Evolutionary conservation across 345 rosid species (phyloP).

Genomic region (Barbarea vulgaris): DNA sequence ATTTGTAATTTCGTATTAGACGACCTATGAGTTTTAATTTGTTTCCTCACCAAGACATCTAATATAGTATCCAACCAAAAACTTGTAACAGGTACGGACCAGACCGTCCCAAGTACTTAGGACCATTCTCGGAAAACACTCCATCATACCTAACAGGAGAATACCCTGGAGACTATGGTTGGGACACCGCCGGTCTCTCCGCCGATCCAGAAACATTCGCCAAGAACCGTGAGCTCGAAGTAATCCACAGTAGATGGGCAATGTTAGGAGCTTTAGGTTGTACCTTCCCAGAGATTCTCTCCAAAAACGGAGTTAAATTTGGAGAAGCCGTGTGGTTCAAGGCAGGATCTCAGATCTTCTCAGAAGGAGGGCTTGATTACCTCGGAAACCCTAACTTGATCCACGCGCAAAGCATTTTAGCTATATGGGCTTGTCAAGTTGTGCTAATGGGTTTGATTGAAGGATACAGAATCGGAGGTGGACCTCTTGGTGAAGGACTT

Average conservation of each 20-base stretch:
- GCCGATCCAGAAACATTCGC: constrained; percentile 60
- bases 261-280: constrained; percentile 55
- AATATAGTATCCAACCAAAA: background rate
- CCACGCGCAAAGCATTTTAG: constrained; percentile 57
- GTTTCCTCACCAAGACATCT: background rate
- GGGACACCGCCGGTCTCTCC: constrained; percentile 57
- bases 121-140: constrained; percentile 52
- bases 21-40: background rate
- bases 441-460: constrained; percentile 52
- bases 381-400: constrained; percentile 51
- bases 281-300: constrained; percentile 54
- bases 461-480: constrained; percentile 56
- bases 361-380: constrained; percentile 50
- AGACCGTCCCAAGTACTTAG: constrained; percentile 52
- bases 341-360: constrained; percentile 53
- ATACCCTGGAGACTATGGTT: constrained; percentile 57
- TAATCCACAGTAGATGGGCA: constrained; percentile 57
- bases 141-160: constrained; percentile 54
- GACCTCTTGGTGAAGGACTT: constrained; percentile 55
- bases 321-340: constrained; percentile 61
- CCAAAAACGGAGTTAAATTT: constrained; percentile 54
- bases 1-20: too few relatives aligned
- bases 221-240: constrained; percentile 53
- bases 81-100: constrained; percentile 39
- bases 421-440: constrained; percentile 53